A percentile compares a stretch with the other conserved stretches of the same genome.
Conservation (phyloP, 306 rosid genomes). For the Rosa persica region DNA sequence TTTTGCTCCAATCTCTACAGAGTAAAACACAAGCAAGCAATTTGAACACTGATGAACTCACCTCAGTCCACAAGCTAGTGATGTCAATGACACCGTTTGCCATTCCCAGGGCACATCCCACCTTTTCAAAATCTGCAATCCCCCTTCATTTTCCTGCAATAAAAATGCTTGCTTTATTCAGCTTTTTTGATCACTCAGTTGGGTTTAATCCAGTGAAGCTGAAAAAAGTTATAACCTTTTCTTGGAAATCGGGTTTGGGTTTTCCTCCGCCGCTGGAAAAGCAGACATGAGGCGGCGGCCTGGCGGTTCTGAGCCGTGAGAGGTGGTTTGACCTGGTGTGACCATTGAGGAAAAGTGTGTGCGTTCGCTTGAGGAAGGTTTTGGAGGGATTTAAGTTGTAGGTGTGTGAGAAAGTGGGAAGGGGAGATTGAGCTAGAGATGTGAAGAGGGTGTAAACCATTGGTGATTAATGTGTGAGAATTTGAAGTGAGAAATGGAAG, state of each 20-base stretch:
- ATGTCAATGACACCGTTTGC: slow-evolving; percentile 84
- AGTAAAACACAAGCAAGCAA: not conserved
- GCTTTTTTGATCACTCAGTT: not conserved
- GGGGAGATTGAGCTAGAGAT: slow-evolving; percentile 34
- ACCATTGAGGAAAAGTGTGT: slow-evolving; percentile 28
- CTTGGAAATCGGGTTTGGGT: slow-evolving; percentile 39
- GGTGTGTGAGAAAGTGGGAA: slow-evolving; percentile 33
- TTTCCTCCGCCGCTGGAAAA: slow-evolving; percentile 53
- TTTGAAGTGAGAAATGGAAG: not conserved
- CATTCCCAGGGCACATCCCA: slow-evolving; percentile 99
- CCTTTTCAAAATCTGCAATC: slow-evolving; percentile 71
- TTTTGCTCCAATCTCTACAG: slow-evolving; percentile 10
- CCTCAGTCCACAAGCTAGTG: slow-evolving; percentile 94
- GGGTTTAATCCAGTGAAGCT: not conserved
- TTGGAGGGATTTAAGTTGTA: slow-evolving; percentile 32
- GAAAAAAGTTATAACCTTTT: slow-evolving; percentile 40
- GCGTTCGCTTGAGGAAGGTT: slow-evolving; percentile 34
- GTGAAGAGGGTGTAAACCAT: slow-evolving; percentile 30
- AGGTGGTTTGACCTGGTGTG: slow-evolving; percentile 14
- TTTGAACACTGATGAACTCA: slow-evolving; percentile 22
- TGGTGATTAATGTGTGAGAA: not conserved
- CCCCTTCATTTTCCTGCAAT: slow-evolving; percentile 55
- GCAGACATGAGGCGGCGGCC: slow-evolving; percentile 38
- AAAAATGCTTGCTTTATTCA: not conserved
- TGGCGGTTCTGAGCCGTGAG: slow-evolving; percentile 22